phyloP scores from a whole-genome alignment of 2,329 filamentous ascomycete genomes.

The Cadophora luteo-olivacea region DNA sequence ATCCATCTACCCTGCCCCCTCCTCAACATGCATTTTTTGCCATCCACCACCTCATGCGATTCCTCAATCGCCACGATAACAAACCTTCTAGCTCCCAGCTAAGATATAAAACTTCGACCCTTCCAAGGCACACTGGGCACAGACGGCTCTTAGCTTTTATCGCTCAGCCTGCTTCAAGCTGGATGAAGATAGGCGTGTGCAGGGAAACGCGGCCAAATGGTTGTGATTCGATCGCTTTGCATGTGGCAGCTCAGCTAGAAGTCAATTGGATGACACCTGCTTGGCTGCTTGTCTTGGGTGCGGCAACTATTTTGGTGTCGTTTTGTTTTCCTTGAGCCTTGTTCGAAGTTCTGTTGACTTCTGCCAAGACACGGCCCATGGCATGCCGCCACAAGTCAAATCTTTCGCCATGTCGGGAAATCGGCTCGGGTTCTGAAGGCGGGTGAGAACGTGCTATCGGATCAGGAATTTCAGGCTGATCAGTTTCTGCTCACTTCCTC shows the following conservation, averaged over 20 bases:
- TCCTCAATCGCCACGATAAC: background rate
- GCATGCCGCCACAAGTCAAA: background rate
- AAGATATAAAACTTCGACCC: background rate
- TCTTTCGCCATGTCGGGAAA: background rate
- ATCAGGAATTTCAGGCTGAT: too few relatives aligned
- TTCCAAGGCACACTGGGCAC: conserved; percentile 11
- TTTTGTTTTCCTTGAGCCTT: too few relatives aligned
- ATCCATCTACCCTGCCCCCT: too few relatives aligned
- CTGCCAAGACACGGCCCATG: background rate
- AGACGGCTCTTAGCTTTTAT: background rate
- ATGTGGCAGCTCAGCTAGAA: conserved; percentile 2
- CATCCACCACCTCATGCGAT: background rate
- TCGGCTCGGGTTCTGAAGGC: conserved; percentile 8
- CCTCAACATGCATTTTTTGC: background rate
- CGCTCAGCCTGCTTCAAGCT: background rate
- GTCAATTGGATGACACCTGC: background rate
- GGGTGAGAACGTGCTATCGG: too few relatives aligned
- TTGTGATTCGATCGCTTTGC: conserved; percentile 2
- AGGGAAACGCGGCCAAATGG: conserved; percentile 6
- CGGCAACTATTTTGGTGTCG: conserved; percentile 8
- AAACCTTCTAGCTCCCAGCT: conserved; percentile 3
- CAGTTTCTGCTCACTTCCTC: too few relatives aligned
- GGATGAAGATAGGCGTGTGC: background rate
- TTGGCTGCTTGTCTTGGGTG: background rate
- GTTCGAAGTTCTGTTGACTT: background rate